Evolutionary conservation across 176 grass and related monocot genomes (phyloP).

Genomic region (Eleusine coracana): DNA sequence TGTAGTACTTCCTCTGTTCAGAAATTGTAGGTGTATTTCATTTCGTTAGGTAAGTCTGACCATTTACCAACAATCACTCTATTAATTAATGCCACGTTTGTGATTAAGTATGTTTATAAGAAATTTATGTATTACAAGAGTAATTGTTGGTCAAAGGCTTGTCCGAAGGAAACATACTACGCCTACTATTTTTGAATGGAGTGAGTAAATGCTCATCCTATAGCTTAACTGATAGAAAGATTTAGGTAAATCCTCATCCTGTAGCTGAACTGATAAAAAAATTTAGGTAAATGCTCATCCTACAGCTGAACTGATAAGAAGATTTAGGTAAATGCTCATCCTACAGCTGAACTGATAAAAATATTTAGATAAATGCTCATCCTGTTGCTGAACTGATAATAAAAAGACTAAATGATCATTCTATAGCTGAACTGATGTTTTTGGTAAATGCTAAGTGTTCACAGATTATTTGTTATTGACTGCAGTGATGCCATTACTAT

Average conservation of each 20-base stretch:
- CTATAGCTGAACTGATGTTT: conserved; percentile 3
- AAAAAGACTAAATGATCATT: conserved; percentile 20
- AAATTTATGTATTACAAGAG: neutral
- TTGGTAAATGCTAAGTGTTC: conserved; percentile 8
- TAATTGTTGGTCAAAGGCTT: neutral
- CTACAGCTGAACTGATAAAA: neutral
- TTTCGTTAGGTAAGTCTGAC: neutral
- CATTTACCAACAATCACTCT: neutral
- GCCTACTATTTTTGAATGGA: neutral
- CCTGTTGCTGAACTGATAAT: neutral
- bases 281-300: neutral
- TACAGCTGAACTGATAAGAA: neutral
- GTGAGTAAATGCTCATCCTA: neutral
- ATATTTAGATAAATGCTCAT: conserved; percentile 30
- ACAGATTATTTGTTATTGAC: conserved; percentile 1
- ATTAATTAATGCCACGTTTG: neutral
- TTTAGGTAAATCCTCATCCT: conserved; percentile 28
- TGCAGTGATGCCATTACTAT: neutral
- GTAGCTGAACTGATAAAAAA: neutral
- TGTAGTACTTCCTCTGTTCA: neutral
- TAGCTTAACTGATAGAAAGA: neutral
- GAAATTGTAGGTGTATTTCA: neutral
- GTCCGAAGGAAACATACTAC: neutral
- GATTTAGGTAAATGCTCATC: conserved; percentile 31
- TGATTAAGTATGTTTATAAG: neutral